phyloP scores from a whole-genome alignment of 441 rosid genomes.

The Populus hybrid region DNA sequence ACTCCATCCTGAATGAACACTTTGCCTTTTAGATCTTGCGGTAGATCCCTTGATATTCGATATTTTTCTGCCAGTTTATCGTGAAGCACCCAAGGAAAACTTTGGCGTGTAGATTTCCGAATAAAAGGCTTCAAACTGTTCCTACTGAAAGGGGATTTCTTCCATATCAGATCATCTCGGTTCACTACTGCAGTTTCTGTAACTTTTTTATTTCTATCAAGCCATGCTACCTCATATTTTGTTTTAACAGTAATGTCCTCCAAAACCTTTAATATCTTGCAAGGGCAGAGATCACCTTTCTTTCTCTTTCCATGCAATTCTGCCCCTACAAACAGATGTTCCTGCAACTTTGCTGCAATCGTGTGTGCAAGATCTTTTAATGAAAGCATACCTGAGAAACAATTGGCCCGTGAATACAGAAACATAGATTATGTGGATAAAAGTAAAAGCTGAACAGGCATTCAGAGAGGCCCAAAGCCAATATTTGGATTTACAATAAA shows the following conservation, averaged over 20 bases:
- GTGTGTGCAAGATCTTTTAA: conserved; percentile 77
- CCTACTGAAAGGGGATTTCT: conserved; percentile 78
- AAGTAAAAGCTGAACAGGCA: background rate
- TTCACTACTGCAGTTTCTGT: conserved; percentile 41
- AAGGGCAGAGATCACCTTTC: conserved; percentile 48
- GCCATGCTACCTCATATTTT: conserved; percentile 70
- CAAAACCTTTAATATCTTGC: conserved; percentile 62
- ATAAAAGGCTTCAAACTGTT: conserved; percentile 79
- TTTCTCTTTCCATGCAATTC: conserved; percentile 56
- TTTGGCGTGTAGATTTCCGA: conserved; percentile 84
- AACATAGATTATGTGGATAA: background rate
- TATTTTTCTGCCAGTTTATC: conserved; percentile 63
- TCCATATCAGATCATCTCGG: conserved; percentile 66
- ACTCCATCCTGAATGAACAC: conserved; percentile 62
- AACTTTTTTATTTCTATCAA: conserved; percentile 57
- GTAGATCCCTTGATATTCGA: conserved; percentile 61
- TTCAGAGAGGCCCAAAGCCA: background rate
- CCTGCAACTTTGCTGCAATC: conserved; percentile 59
- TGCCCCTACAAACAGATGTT: conserved; percentile 55
- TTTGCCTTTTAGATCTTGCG: conserved; percentile 56
- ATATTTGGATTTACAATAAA: background rate
- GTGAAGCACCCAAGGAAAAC: conserved; percentile 87
- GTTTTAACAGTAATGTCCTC: conserved; percentile 35
- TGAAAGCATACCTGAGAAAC: conserved; percentile 69
- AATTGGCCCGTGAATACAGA: background rate